Base-by-base conservation (phyloP, 441 rosid species). In the Jatropha multifida region DNA sequence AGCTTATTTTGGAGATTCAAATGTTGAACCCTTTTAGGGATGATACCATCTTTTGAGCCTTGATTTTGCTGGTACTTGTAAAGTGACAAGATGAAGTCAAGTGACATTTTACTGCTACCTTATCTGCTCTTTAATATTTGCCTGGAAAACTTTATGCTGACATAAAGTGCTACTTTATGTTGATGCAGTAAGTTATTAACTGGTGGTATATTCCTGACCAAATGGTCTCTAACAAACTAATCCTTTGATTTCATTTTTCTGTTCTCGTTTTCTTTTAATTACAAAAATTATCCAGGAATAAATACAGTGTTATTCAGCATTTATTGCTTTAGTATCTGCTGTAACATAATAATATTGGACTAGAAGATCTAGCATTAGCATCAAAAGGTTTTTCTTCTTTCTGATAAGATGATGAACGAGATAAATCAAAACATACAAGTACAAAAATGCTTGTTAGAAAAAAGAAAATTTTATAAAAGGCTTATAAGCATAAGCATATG, bases 1-100 rank as follows among this genome's bases (percentile, higher is more conserved):
- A 48, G 23, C 60, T n/a, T 8, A 13, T 32, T 13, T 2, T 9
- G 58, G 60, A 14, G 32, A 54, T 15, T 17, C 17, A 37, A 68
- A 23, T 42, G 38, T 44, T 2, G 17, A 10, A 68, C 7, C 40
- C 54, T 63, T 65, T n/a, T 41, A 40, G 60, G 74, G 61, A 5
- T 49, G 72, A 37, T 62, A 3, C 40, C 70, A 71, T 23, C 52
- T 77, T 71, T 55, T 63, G 42, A 59, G 46, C 44, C 58, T 60
- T 66, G 65, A 32, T 65, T 77, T 77, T 72, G 48, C 71, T n/a
- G 66, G 41, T 58, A 17, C 1, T 9, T 58, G 65, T 66, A 44
- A 32, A 65, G 59, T 61, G 26, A n/a, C 8, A 15, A 44, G 9
- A 32, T 26, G 18, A 8, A 14, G 10, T 17, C 27, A 26, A 64